phyloP scores from a whole-genome alignment of 2,329 filamentous ascomycete species.

The Nannizziopsis barbatae region DNA sequence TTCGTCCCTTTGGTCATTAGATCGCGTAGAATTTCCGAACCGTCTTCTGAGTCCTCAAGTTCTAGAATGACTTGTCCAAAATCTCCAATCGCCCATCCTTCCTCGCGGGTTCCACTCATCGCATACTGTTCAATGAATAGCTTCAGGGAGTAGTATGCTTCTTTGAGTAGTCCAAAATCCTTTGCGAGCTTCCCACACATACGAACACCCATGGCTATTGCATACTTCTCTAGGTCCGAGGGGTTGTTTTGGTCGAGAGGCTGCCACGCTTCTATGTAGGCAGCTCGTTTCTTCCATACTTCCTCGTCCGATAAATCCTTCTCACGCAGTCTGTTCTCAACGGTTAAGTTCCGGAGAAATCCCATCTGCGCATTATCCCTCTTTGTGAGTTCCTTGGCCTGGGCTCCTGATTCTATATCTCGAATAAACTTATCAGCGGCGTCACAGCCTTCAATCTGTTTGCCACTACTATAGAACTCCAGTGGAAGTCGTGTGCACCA shows the following conservation, averaged over 20 bases:
- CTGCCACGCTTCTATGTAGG: slow-evolving; percentile 7
- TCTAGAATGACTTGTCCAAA: slow-evolving; percentile 7
- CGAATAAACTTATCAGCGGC: slow-evolving; percentile 3
- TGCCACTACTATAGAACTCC: slow-evolving; percentile 6
- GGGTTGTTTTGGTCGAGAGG: slow-evolving; percentile 5
- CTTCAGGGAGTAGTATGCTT: slow-evolving; percentile 7
- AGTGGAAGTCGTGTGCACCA: slow-evolving; percentile 6
- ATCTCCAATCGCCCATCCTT: slow-evolving; percentile 9
- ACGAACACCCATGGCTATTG: slow-evolving; percentile 5
- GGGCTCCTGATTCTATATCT: not conserved
- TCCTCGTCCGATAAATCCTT: slow-evolving; percentile 1
- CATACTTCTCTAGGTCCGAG: slow-evolving; percentile 7
- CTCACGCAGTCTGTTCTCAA: slow-evolving; percentile 5
- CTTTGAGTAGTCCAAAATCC: slow-evolving; percentile 8
- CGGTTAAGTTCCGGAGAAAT: slow-evolving; percentile 1
- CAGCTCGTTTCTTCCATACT: slow-evolving; percentile 4
- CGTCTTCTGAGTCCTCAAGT: slow-evolving; percentile 3
- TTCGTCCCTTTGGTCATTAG: not conserved
- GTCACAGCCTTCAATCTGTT: slow-evolving; percentile 6
- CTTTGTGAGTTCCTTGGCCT: not conserved
- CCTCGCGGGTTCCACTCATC: slow-evolving; percentile 7
- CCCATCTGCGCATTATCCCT: slow-evolving; percentile 4
- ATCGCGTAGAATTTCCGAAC: not conserved
- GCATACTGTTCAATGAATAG: slow-evolving; percentile 10
- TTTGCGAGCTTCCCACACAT: slow-evolving; percentile 10